Evolutionary conservation across 495 filamentous ascomycete genomes (phyloP).

Genomic region (Echria macrotheca): DNA sequence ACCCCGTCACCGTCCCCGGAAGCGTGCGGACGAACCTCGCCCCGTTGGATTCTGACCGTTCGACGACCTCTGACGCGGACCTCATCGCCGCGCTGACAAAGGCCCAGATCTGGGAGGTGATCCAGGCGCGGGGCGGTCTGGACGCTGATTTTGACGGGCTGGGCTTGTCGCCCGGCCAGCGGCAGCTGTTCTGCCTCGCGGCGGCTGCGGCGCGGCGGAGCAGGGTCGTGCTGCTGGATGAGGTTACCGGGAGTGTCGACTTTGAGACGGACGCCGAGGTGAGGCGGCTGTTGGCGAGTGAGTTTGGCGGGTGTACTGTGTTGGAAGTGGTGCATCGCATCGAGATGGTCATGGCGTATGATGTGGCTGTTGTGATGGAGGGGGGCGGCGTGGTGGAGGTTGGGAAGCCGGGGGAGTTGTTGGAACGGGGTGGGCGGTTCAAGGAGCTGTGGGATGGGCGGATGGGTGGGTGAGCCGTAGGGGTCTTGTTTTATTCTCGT

Average conservation of each 20-base stretch:
- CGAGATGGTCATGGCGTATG: not conserved
- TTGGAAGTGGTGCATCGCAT: not conserved
- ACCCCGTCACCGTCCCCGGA: constrained; percentile 48
- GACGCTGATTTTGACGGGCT: constrained; percentile 44
- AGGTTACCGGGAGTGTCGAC: constrained; percentile 26
- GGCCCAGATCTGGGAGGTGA: constrained; percentile 42
- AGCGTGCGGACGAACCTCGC: constrained; percentile 36
- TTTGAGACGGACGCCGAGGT: not conserved
- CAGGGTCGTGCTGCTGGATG: constrained; percentile 26
- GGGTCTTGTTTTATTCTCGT: too few species aligned
- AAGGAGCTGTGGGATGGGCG: too few species aligned
- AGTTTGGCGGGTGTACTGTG: not conserved
- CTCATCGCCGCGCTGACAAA: constrained; percentile 40
- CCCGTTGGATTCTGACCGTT: constrained; percentile 19
- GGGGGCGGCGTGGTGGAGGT: not conserved
- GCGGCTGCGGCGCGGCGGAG: constrained; percentile 46
- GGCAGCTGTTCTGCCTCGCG: constrained; percentile 57
- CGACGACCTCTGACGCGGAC: constrained; percentile 25
- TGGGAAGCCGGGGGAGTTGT: not conserved
- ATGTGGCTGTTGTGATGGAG: not conserved
- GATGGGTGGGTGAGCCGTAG: too few species aligned
- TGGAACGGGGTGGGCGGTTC: not conserved
- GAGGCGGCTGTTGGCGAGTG: not conserved
- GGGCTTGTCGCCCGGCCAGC: constrained; percentile 53
- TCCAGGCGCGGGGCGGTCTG: constrained; percentile 41